Base-by-base conservation (phyloP, 2,329 filamentous ascomycete species). In the Cylindrodendrum hubeiense region DNA sequence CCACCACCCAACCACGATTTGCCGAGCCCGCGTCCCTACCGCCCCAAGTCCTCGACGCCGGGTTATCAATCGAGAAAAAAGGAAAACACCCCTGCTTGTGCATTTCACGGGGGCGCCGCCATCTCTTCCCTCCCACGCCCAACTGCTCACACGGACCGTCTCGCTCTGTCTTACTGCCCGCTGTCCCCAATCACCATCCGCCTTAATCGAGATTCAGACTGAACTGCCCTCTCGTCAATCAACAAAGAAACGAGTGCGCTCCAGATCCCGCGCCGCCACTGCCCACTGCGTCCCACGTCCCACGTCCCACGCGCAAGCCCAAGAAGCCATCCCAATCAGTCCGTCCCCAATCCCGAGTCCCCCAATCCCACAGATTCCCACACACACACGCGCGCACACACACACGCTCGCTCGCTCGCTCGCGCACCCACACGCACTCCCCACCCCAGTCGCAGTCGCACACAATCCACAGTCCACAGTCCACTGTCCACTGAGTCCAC, bases 21-120 rank as follows among this genome's bases (percentile, higher is more conserved):
- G 28, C 41, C n/a, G 39, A 28, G 49, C 17, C 28, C 28, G n/a
- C 37, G n/a, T n/a, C 33, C 10, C 33, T 39, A n/a, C 37, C 37
- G 22, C 50, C 39, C 37, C 47, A 43, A 33, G 26, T n/a, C 41
- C 49, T 37, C 49, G 33, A 43, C 22, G 21, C 22, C 43, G 33
- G 47, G 43, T 47, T 57, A 49, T 57, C 54, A 57, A 57, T 57
- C 54, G 24, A 34, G 52, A 49, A 49, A 24, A 53, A 34, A 58
- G 41, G 33, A 33, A 51, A 43, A 66, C 54, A 66, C 41, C 63
- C 63, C 63, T 66, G 63, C 63, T 59, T 28, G 59, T 59, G 55
- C 61, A 64, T 59, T 53, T 46, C 54, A 57, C 49, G 47, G 54
- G 55, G 47, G 54, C 54, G 54, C 60, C 54, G 49, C 60, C 60